phyloP scores from a whole-genome alignment of 108 stramenopile species.

The Ochromonas danica region DNA sequence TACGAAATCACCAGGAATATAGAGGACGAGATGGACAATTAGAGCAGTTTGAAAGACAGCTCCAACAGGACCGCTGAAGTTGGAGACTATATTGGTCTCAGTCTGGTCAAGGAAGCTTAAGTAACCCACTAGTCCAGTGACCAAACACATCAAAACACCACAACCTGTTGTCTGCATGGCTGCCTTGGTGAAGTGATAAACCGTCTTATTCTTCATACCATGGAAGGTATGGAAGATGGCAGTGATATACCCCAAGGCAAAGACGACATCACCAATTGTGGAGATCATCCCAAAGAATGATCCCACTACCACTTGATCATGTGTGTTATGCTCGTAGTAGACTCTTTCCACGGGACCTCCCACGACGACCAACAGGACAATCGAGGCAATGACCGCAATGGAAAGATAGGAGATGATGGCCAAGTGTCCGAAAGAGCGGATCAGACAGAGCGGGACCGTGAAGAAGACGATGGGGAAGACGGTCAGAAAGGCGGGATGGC shows the following conservation, averaged over 20 bases:
- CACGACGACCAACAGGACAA: conserved; percentile 39
- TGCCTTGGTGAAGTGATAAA: neutral
- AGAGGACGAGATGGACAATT: conserved; percentile 40
- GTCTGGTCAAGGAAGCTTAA: conserved; percentile 40
- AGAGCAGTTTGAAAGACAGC: conserved; percentile 38
- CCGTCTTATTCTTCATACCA: neutral
- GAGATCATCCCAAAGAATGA: conserved; percentile 21
- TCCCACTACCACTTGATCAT: conserved; percentile 43
- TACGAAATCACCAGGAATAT: conserved; percentile 38
- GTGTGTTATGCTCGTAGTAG: conserved; percentile 36
- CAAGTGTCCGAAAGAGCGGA: conserved; percentile 38
- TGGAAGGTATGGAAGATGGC: conserved; percentile 45
- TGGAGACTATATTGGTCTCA: conserved; percentile 42
- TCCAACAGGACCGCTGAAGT: conserved; percentile 27
- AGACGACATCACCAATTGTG: conserved; percentile 45
- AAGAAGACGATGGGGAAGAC: conserved; percentile 35
- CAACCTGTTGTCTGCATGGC: conserved; percentile 19
- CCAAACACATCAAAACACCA: conserved; percentile 37
- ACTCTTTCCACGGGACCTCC: conserved; percentile 36
- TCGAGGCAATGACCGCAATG: conserved; percentile 32
- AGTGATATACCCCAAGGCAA: conserved; percentile 40
- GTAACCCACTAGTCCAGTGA: conserved; percentile 46
- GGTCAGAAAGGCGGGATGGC: conserved; percentile 25
- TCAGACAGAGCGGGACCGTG: conserved; percentile 38
- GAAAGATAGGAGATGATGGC: neutral